Evolutionary conservation across 352 stramenopile genomes (phyloP).

Genomic region (Globisporangium abappressorium): DNA sequence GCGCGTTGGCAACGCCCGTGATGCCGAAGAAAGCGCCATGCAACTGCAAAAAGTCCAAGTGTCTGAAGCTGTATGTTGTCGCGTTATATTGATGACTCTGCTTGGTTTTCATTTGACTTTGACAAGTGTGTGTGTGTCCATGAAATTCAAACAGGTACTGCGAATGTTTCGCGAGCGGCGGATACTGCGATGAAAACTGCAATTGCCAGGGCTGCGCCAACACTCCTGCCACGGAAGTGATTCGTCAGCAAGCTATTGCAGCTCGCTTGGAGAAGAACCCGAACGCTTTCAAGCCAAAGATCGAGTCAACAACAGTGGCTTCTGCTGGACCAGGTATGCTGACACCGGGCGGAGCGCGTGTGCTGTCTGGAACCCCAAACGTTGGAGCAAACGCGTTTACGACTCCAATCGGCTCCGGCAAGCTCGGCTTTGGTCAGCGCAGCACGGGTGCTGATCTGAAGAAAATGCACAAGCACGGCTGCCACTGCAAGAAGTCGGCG

Average conservation of each 20-base stretch:
- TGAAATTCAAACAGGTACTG: slow-evolving; percentile 68
- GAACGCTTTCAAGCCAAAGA: slow-evolving; percentile 95
- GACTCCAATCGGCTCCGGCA: slow-evolving; percentile 21
- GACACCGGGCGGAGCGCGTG: slow-evolving; percentile 11
- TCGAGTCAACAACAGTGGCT: slow-evolving; percentile 44
- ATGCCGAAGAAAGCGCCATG: slow-evolving; percentile 75
- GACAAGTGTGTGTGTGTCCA: neutral
- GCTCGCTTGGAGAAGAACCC: slow-evolving; percentile 92
- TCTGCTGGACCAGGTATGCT: neutral
- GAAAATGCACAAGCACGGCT: slow-evolving; percentile 93
- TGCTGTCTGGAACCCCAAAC: neutral
- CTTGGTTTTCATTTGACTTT: neutral
- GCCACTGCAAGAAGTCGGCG: slow-evolving; percentile 95
- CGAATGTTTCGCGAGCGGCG: slow-evolving; percentile 93
- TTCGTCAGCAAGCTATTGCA: slow-evolving; percentile 84
- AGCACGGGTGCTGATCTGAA: slow-evolving; percentile 28
- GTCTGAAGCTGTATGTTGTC: slow-evolving; percentile 89
- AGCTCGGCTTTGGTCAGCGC: slow-evolving; percentile 16
- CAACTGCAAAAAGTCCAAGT: slow-evolving; percentile 98
- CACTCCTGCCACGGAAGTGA: slow-evolving; percentile 57
- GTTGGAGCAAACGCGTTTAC: slow-evolving; percentile 13
- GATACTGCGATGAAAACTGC: slow-evolving; percentile 91
- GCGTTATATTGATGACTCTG: neutral
- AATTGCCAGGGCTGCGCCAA: slow-evolving; percentile 93
- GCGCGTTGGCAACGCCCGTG: slow-evolving; percentile 4